Conservation (phyloP, 2,329 filamentous ascomycete species). For the Aspergillus quadrilineatus region DNA sequence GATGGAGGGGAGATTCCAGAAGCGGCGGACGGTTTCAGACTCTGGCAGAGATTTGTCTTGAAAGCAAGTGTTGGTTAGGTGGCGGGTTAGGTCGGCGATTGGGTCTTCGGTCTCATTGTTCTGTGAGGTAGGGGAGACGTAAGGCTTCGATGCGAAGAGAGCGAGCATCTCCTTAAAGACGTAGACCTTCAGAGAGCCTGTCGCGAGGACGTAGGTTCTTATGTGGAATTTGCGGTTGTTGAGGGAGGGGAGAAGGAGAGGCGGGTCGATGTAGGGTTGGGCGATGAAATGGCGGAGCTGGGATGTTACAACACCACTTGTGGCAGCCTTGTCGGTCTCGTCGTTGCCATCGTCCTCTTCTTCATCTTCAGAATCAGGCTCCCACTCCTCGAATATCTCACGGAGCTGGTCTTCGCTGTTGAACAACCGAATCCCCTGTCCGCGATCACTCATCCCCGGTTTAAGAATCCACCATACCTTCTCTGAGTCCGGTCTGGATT, state of each 20-base stretch:
- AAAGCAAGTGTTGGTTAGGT: constrained; percentile 94
- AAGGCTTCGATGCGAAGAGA: constrained; percentile 77
- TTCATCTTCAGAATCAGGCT: constrained; percentile 62
- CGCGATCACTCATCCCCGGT: constrained; percentile 94
- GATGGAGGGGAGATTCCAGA: constrained; percentile 64
- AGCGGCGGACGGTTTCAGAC: constrained; percentile 68
- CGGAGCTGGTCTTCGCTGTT: constrained; percentile 80
- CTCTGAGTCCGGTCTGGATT: constrained; percentile 58
- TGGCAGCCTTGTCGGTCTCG: constrained; percentile 21
- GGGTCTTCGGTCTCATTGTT: constrained; percentile 38
- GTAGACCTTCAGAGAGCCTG: constrained; percentile 75
- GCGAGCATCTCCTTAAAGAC: constrained; percentile 91
- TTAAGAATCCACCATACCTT: constrained; percentile 97
- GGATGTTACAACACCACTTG: constrained; percentile 70
- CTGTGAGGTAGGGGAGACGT: constrained; percentile 57
- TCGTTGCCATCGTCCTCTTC: constrained; percentile 37
- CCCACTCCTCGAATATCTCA: constrained; percentile 88
- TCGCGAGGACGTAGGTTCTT: constrained; percentile 81
- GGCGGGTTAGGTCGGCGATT: constrained; percentile 63
- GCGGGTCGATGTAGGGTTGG: constrained; percentile 90
- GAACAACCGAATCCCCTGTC: constrained; percentile 89
- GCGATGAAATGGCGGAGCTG: constrained; percentile 95
- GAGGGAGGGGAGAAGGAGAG: constrained; percentile 67
- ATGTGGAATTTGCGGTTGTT: constrained; percentile 88
- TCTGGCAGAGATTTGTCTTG: constrained; percentile 60